These are phyloP conservation scores for Akanthomyces muscarius DNA, from an alignment of 2,329 filamentous ascomycete genomes.

Conservation along the genomic window DNA sequence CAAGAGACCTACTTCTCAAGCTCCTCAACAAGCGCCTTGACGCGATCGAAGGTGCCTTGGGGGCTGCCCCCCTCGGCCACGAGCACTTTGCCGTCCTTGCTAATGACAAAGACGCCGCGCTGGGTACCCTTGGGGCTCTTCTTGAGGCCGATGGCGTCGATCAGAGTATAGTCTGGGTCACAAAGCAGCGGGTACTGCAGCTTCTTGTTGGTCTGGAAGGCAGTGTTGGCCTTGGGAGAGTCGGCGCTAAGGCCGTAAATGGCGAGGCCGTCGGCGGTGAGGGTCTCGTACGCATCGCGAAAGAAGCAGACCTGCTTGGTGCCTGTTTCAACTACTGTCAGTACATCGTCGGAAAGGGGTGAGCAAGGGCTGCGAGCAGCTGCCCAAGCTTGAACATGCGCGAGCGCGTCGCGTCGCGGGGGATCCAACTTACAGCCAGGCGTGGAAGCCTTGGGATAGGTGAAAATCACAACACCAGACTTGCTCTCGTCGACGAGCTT, in stretches of 20 bases:
- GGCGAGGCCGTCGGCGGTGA: constrained; percentile 73
- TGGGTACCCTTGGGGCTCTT: constrained; percentile 76
- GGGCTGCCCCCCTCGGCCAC: constrained; percentile 72
- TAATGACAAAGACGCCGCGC: constrained; percentile 82
- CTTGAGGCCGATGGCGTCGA: constrained; percentile 83
- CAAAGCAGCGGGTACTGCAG: constrained; percentile 86
- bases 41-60: constrained; percentile 70
- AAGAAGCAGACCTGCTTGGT: constrained; percentile 92
- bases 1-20: constrained; percentile 20
- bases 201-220: constrained; percentile 87
- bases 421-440: constrained; percentile 71
- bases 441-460: constrained; percentile 91
- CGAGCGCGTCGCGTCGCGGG: background rate
- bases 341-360: background rate
- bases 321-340: constrained; percentile 49
- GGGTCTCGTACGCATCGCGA: constrained; percentile 73
- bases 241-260: constrained; percentile 91
- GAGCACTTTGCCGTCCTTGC: constrained; percentile 77
- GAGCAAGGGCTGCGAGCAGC: background rate
- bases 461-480: constrained; percentile 85
- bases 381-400: background rate
- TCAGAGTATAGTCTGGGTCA: constrained; percentile 70
- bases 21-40: constrained; percentile 64
- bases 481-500: constrained; percentile 78
- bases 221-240: constrained; percentile 85